Percentiles rank a stretch among this genome's conserved stretches.
Conservation (phyloP, 768 basidiomycete genomes). For the Mrakia frigida region DNA sequence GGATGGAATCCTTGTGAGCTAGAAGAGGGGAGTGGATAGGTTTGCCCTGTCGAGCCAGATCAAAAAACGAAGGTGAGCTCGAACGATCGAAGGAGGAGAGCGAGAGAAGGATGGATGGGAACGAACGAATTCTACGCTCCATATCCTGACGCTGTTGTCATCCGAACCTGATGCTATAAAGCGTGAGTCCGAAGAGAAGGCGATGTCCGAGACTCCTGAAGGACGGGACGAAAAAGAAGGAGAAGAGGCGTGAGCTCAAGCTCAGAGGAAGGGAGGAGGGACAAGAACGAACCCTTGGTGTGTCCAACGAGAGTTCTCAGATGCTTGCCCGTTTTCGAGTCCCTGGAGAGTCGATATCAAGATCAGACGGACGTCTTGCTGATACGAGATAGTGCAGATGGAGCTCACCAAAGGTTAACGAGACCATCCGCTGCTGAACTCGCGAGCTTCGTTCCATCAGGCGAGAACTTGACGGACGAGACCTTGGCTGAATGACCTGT, state of each 20-base stretch:
- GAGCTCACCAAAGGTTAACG: slow-evolving; percentile 19
- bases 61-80: background rate
- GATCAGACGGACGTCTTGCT: background rate
- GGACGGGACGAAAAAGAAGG: background rate
- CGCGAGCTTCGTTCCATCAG: slow-evolving; percentile 72
- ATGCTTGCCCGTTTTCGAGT: slow-evolving; percentile 47
- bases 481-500: slow-evolving; percentile 73
- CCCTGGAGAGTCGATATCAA: background rate
- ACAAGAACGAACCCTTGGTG: slow-evolving; percentile 35
- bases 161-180: slow-evolving; percentile 89
- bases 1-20: slow-evolving; percentile 63
- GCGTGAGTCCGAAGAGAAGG: slow-evolving; percentile 77
- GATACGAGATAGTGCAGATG: too few relatives aligned
- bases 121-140: slow-evolving; percentile 65
- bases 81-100: background rate
- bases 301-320: slow-evolving; percentile 39
- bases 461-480: slow-evolving; percentile 81
- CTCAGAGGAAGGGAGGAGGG: slow-evolving; percentile 47
- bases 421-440: slow-evolving; percentile 18
- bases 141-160: slow-evolving; percentile 80
- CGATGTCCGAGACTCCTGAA: slow-evolving; percentile 81
- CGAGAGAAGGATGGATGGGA: slow-evolving; percentile 26
- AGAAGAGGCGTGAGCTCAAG: slow-evolving; percentile 45
- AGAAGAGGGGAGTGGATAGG: background rate
- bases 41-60: background rate